Percentiles rank a stretch among this genome's conserved stretches.
Conservation (phyloP, 2,329 filamentous ascomycete genomes). For the Sporothrix pseudoabietina region DNA sequence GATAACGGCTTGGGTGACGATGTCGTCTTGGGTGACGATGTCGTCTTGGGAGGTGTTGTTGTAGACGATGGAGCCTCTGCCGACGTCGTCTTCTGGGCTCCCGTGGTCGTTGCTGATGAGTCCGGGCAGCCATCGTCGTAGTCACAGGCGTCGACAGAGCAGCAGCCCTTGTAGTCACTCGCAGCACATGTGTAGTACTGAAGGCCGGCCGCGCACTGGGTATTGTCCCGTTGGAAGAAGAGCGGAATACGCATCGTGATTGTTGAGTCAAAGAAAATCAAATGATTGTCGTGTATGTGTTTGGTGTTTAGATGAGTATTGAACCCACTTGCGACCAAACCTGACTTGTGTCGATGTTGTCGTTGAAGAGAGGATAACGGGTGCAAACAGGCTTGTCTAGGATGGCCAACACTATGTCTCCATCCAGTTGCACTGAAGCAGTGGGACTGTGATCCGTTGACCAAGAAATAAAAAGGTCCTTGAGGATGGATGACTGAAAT, state of each 20-base stretch:
- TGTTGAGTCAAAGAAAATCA: not conserved
- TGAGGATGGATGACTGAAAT: not conserved
- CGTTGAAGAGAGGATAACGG: not conserved
- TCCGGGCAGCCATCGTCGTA: constrained; percentile 40
- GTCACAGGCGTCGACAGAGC: constrained; percentile 48
- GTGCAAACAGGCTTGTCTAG: not conserved
- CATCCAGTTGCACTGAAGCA: not conserved
- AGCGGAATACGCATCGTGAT: constrained; percentile 27
- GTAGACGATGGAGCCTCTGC: not conserved
- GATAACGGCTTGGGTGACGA: constrained; percentile 35
- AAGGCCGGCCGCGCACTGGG: constrained; percentile 40
- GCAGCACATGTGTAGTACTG: constrained; percentile 45
- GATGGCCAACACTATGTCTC: not conserved
- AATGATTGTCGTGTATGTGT: not conserved
- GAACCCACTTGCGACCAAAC: not conserved
- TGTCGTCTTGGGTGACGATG: not conserved
- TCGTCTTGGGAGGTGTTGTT: not conserved
- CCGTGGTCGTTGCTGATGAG: not conserved
- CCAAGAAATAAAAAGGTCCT: not conserved
- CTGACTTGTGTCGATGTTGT: too few relatives aligned
- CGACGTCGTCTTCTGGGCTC: not conserved
- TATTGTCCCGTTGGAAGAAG: not conserved
- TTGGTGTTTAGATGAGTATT: not conserved
- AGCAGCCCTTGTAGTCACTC: constrained; percentile 50
- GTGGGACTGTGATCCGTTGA: not conserved